Evolutionary conservation across 2,329 filamentous ascomycete genomes (phyloP).

Genomic region (Ophiocordyceps camponoti-saundersi): DNA sequence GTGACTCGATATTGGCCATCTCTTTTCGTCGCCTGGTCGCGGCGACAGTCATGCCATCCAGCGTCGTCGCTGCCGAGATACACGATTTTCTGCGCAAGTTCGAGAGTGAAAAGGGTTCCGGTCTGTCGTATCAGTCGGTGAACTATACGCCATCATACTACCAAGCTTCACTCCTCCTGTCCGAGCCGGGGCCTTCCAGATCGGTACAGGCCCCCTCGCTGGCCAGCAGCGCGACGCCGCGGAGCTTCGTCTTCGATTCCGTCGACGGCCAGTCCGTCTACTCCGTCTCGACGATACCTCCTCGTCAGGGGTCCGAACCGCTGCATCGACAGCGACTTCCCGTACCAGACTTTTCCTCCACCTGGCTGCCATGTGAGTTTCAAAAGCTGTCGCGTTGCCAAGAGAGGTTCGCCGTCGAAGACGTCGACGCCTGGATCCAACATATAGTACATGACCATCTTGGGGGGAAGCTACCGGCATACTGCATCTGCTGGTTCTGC

Average conservation of each 20-base stretch:
- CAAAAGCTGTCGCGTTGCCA: constrained; percentile 17
- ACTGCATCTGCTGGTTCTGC: constrained; percentile 34
- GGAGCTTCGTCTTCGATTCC: constrained; percentile 4
- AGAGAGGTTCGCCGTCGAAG: constrained; percentile 17
- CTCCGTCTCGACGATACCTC: constrained; percentile 9
- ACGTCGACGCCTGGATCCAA: constrained; percentile 24
- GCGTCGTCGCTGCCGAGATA: neutral
- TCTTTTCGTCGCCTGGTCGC: no score
- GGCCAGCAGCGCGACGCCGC: constrained; percentile 3
- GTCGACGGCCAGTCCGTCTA: constrained; percentile 4
- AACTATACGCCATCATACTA: constrained; percentile 1
- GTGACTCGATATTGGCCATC: no score
- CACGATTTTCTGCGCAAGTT: neutral
- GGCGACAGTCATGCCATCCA: neutral
- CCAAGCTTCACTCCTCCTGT: neutral
- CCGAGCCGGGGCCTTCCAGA: neutral
- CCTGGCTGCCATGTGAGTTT: constrained; percentile 28
- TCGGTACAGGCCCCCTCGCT: constrained; percentile 1
- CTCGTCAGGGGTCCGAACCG: constrained; percentile 5
- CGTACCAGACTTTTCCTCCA: constrained; percentile 1
- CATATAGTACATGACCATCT: constrained; percentile 25
- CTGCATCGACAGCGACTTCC: constrained; percentile 3
- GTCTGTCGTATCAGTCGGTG: neutral
- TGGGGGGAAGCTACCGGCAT: constrained; percentile 13
- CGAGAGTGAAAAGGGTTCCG: neutral